Percentiles rank a stretch among this genome's conserved stretches.
These are phyloP conservation scores for Metschnikowia picachoensis DNA, from an alignment of 805 yeast species.

Conservation along the genomic window DNA sequence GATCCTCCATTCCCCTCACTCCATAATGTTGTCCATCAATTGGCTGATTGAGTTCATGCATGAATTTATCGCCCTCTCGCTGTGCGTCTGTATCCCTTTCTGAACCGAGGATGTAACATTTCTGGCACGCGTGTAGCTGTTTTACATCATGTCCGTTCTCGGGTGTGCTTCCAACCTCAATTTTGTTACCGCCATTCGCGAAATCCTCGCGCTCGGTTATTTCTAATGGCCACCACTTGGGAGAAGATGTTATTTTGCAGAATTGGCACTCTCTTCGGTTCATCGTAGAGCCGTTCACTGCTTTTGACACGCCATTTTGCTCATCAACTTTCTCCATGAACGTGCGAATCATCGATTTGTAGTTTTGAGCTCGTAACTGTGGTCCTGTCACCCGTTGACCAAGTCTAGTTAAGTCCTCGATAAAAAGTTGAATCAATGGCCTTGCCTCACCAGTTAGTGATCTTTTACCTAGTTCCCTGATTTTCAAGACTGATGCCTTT, in stretches of 20 bases:
- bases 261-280: slow-evolving; percentile 15
- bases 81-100: slow-evolving; percentile 10
- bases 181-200: too few relatives aligned
- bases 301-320: slow-evolving; percentile 1
- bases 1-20: slow-evolving; percentile 18
- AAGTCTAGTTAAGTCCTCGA: slow-evolving; percentile 30
- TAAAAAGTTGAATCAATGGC: slow-evolving; percentile 40
- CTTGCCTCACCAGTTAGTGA: slow-evolving; percentile 23
- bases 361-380: slow-evolving; percentile 29
- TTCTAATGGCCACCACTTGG: slow-evolving; percentile 34
- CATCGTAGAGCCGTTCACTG: slow-evolving; percentile 1
- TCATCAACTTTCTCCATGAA: slow-evolving; percentile 12
- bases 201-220: background rate
- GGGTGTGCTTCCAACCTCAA: too few relatives aligned
- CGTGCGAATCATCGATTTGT: slow-evolving; percentile 20
- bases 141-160: background rate
- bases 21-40: slow-evolving; percentile 33
- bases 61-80: slow-evolving; percentile 16
- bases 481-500: slow-evolving; percentile 17
- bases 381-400: slow-evolving; percentile 28
- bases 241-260: slow-evolving; percentile 28
- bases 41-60: slow-evolving; percentile 24
- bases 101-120: slow-evolving; percentile 25
- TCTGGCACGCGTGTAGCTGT: slow-evolving; percentile 22
- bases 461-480: slow-evolving; percentile 28